Evolutionary conservation across 805 yeast species (phyloP).

Genomic region (Sugiyamaella marilandica): DNA sequence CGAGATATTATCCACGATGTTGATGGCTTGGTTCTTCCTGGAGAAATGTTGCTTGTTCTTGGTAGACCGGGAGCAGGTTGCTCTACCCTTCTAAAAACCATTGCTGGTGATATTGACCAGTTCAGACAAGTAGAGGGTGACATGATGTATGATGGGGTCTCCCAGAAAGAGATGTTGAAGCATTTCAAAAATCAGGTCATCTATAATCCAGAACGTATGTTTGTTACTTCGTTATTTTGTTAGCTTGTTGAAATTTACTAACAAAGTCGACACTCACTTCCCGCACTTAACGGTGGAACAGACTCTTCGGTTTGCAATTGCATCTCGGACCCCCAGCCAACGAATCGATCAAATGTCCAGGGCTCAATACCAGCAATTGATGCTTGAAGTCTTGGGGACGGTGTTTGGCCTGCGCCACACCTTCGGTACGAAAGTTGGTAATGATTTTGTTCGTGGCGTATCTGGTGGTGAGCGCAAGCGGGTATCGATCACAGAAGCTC

Average conservation of each 20-base stretch:
- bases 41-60: conserved; percentile 64
- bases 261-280: conserved; percentile 61
- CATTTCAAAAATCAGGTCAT: conserved; percentile 48
- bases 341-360: conserved; percentile 44
- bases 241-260: background rate
- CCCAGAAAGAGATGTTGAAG: conserved; percentile 54
- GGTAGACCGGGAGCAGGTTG: conserved; percentile 83
- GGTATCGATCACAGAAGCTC: conserved; percentile 76
- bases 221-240: background rate
- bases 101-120: conserved; percentile 52
- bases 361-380: conserved; percentile 44
- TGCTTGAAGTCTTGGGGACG: conserved; percentile 47
- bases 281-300: conserved; percentile 73
- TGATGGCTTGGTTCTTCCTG: conserved; percentile 44
- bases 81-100: conserved; percentile 59
- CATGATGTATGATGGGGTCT: conserved; percentile 57
- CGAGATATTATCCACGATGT: conserved; percentile 26
- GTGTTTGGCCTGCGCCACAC: conserved; percentile 60
- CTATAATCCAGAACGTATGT: conserved; percentile 35
- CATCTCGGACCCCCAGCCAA: conserved; percentile 58
- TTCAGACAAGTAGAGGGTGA: conserved; percentile 50
- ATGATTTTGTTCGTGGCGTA: conserved; percentile 62
- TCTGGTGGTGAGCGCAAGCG: conserved; percentile 86
- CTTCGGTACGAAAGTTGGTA: conserved; percentile 55
- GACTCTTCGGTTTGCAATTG: conserved; percentile 66